Evolutionary conservation across 768 basidiomycete species (phyloP).

Genomic region (Guyanaporus albipodus): DNA sequence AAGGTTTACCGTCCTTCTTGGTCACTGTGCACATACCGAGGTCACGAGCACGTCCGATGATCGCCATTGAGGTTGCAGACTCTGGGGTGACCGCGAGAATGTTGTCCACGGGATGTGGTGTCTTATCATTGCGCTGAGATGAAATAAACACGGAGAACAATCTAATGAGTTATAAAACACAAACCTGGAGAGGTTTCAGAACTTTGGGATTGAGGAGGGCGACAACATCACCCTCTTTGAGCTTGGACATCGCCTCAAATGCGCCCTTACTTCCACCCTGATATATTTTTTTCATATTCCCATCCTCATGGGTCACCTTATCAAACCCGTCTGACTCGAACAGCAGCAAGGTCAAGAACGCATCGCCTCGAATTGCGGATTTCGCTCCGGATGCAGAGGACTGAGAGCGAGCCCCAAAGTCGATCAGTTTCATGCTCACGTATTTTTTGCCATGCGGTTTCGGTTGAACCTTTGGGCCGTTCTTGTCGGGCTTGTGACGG

Average conservation of each 20-base stretch:
- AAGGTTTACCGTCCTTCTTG: conserved; percentile 76
- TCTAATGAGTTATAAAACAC: conserved; percentile 13
- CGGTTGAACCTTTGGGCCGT: conserved; percentile 10
- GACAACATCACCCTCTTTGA: conserved; percentile 86
- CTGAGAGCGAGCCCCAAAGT: conserved; percentile 64
- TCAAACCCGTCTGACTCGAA: conserved; percentile 84
- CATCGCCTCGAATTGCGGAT: conserved; percentile 71
- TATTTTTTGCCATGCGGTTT: conserved; percentile 71
- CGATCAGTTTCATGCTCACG: conserved; percentile 80
- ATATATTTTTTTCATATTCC: conserved; percentile 60
- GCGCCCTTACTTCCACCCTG: conserved; percentile 90
- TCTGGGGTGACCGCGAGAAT: conserved; percentile 86
- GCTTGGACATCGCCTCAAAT: conserved; percentile 81
- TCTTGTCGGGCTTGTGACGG: conserved; percentile 18
- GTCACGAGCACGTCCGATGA: conserved; percentile 83
- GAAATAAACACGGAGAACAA: not conserved
- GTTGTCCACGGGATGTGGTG: conserved; percentile 74
- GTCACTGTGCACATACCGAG: conserved; percentile 79
- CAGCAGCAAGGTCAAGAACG: conserved; percentile 74
- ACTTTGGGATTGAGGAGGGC: conserved; percentile 86
- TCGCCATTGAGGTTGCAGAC: conserved; percentile 71
- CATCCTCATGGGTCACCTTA: conserved; percentile 46
- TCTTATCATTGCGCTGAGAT: conserved; percentile 35
- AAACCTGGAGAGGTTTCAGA: conserved; percentile 80
- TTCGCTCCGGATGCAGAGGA: conserved; percentile 55